Evolutionary conservation across 352 stramenopile genomes (phyloP).

Genomic region (Elongisporangium prolatum): DNA sequence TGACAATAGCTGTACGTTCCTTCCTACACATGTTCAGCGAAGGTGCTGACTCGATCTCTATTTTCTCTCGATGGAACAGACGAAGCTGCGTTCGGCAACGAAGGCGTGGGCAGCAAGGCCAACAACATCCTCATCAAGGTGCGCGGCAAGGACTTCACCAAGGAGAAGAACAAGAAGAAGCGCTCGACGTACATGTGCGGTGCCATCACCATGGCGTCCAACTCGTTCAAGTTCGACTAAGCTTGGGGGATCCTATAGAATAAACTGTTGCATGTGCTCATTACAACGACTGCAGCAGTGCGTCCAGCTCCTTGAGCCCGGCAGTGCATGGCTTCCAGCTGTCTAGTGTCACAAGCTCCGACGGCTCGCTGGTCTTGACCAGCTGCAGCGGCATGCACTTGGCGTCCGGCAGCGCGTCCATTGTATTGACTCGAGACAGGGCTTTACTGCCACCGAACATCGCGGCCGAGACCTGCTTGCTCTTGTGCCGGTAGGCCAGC

Average conservation of each 20-base stretch:
- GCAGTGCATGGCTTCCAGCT: slow-evolving; percentile 39
- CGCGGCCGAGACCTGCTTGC: slow-evolving; percentile 56
- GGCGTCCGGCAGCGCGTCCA: slow-evolving; percentile 11
- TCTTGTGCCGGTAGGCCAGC: slow-evolving; percentile 65
- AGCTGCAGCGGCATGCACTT: slow-evolving; percentile 26
- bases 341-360: slow-evolving; percentile 22
- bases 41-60: neutral
- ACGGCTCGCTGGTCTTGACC: slow-evolving; percentile 11
- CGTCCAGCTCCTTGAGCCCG: slow-evolving; percentile 32
- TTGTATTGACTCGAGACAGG: neutral
- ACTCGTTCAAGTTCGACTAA: slow-evolving; percentile 93
- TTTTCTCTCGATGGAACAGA: slow-evolving; percentile 33
- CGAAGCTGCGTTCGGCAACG: slow-evolving; percentile 93
- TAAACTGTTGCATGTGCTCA: slow-evolving; percentile 22
- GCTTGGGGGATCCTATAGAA: slow-evolving; percentile 27
- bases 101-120: slow-evolving; percentile 96
- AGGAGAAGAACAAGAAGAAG: slow-evolving; percentile 99
- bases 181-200: slow-evolving; percentile 94
- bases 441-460: slow-evolving; percentile 52
- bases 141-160: slow-evolving; percentile 98
- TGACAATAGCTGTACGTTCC: slow-evolving; percentile 95
- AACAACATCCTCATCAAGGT: slow-evolving; percentile 97
- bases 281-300: slow-evolving; percentile 15
- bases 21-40: neutral
- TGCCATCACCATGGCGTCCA: slow-evolving; percentile 90